Evolutionary conservation across 306 rosid species (phyloP).

Genomic region (Vicia villosa): DNA sequence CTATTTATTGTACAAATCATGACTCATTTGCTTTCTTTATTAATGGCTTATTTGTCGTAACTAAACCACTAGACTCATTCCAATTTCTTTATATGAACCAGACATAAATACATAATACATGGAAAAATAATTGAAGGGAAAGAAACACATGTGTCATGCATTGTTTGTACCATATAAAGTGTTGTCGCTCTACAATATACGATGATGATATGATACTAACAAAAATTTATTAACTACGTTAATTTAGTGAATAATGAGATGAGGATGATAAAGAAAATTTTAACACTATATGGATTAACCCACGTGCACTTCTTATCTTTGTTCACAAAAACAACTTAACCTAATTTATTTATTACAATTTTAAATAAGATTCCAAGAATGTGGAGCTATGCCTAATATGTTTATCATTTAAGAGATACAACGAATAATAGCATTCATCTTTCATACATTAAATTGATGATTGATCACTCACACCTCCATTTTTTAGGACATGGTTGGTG

Average conservation of each 20-base stretch:
- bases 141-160: constrained; percentile 25
- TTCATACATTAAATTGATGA: no score
- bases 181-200: background rate
- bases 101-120: background rate
- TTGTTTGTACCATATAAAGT: constrained; percentile 20
- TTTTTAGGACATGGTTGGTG: no score
- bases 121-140: background rate
- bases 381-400: background rate
- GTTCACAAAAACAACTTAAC: background rate
- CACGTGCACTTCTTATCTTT: background rate
- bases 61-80: background rate
- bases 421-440: no score
- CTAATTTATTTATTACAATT: background rate
- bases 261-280: background rate
- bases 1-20: background rate
- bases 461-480: no score
- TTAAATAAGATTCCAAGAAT: background rate
- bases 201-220: background rate
- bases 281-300: background rate
- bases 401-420: no score
- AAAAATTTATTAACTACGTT: background rate
- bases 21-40: constrained; percentile 16
- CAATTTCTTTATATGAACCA: background rate
- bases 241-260: background rate
- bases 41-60: background rate